Evolutionary conservation across 75 land plant species (phyloP).

Genomic region (Adiantum capillusveneris): DNA sequence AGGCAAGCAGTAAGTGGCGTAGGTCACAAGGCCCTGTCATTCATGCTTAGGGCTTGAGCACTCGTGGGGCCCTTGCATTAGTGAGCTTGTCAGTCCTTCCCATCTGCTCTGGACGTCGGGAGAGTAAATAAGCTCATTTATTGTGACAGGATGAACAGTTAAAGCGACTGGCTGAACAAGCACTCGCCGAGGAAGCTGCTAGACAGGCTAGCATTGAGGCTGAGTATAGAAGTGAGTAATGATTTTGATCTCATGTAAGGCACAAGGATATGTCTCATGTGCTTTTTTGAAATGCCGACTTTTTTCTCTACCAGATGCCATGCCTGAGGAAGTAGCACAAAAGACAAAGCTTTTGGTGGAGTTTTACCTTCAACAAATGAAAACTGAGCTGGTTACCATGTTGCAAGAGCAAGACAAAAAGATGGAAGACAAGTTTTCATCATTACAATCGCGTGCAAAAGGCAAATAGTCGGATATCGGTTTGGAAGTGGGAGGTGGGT

Average conservation of each 20-base stretch:
- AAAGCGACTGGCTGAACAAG: conserved; percentile 14
- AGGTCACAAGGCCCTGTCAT: too few species aligned
- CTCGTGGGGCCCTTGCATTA: too few species aligned
- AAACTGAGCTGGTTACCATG: conserved; percentile 13
- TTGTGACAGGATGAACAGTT: conserved; percentile 19
- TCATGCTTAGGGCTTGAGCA: too few species aligned
- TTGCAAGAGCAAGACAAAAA: conserved; percentile 23
- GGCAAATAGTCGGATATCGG: conserved; percentile 6
- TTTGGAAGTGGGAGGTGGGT: too few species aligned
- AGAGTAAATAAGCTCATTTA: too few species aligned
- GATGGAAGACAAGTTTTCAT: conserved; percentile 11
- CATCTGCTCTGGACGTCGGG: too few species aligned
- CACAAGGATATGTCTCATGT: neutral
- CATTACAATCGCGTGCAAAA: neutral
- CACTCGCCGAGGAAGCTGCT: conserved; percentile 16
- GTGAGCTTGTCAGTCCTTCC: too few species aligned
- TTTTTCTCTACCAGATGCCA: conserved; percentile 16
- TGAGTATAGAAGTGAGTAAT: conserved; percentile 21
- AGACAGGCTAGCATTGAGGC: conserved; percentile 20
- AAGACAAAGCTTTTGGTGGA: conserved; percentile 13
- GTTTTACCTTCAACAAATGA: conserved; percentile 16
- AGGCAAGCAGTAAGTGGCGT: too few species aligned
- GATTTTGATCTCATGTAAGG: neutral
- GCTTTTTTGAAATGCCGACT: too few species aligned
- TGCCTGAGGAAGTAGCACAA: conserved; percentile 30